These are phyloP conservation scores for Citrullus mucosospermus DNA, from an alignment of 306 rosid genomes.

Conservation along the genomic window DNA sequence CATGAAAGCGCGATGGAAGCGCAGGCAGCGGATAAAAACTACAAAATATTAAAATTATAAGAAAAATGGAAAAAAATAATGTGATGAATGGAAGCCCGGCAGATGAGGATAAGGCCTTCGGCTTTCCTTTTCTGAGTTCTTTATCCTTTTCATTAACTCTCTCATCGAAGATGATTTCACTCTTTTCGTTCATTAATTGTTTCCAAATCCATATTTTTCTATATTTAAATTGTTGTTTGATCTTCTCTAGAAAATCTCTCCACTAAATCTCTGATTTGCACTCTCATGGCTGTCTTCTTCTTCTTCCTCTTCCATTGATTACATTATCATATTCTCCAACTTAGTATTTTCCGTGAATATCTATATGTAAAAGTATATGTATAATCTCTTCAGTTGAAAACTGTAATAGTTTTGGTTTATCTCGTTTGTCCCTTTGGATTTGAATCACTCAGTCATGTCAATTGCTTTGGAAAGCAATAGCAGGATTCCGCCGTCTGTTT, in stretches of 20 bases:
- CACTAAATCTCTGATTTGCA: neutral
- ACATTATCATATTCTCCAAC: neutral
- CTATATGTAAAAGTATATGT: too few relatives aligned
- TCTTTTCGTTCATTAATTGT: neutral
- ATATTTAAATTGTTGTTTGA: neutral
- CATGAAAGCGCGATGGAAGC: neutral
- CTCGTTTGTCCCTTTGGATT: neutral
- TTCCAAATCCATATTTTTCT: neutral
- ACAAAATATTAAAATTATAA: neutral
- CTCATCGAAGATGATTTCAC: neutral
- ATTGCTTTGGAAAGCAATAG: constrained; percentile 11
- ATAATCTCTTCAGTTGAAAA: neutral
- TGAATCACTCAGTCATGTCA: constrained; percentile 14
- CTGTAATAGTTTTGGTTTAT: neutral
- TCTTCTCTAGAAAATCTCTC: neutral
- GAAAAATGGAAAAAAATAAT: neutral
- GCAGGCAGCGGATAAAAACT: neutral
- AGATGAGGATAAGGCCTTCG: constrained; percentile 4
- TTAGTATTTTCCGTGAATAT: too few relatives aligned
- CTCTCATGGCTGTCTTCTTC: neutral
- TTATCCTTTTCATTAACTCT: neutral
- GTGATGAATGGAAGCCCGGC: neutral
- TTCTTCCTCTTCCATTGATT: neutral
- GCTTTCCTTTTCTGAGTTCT: neutral
- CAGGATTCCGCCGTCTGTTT: constrained; percentile 15